phyloP scores from a whole-genome alignment of 2,329 filamentous ascomycete genomes.

The Paramyrothecium sp. region DNA sequence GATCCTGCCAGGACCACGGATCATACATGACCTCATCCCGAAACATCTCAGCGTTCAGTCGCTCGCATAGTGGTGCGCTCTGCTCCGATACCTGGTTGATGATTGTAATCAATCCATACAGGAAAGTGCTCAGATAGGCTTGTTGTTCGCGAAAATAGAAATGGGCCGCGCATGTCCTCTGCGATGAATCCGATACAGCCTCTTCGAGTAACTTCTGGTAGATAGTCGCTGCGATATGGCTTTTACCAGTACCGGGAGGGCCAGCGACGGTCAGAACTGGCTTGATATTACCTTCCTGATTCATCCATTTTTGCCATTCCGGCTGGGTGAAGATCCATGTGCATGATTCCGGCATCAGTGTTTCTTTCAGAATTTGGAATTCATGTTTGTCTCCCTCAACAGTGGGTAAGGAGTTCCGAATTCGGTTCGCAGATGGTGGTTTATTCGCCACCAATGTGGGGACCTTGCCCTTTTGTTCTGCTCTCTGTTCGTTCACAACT shows the following conservation, averaged over 20 bases:
- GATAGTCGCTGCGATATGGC: constrained; percentile 22
- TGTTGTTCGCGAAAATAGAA: constrained; percentile 36
- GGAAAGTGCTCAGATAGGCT: constrained; percentile 15
- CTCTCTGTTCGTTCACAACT: constrained; percentile 17
- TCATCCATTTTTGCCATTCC: constrained; percentile 24
- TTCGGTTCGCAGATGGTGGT: constrained; percentile 14
- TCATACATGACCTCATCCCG: constrained; percentile 17
- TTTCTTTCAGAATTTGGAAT: constrained; percentile 24
- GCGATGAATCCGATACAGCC: constrained; percentile 10
- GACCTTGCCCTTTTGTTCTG: constrained; percentile 13
- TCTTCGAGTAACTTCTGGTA: constrained; percentile 15
- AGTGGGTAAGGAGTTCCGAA: constrained; percentile 19
- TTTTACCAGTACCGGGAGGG: constrained; percentile 29
- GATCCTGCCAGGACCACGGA: constrained; percentile 11
- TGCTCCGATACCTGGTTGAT: constrained; percentile 28
- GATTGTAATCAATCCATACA: constrained; percentile 22
- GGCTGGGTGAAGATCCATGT: constrained; percentile 26
- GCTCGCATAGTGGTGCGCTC: constrained; percentile 25
- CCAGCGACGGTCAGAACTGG: constrained; percentile 25
- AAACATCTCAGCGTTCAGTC: constrained; percentile 21
- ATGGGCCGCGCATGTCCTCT: constrained; percentile 21
- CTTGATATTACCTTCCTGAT: constrained; percentile 3
- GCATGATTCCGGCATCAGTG: constrained; percentile 24
- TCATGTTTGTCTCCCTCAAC: constrained; percentile 20
- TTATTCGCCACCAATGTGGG: constrained; percentile 17